Base-by-base conservation (phyloP, 768 basidiomycete species). In the Clitopilus hobsonii region DNA sequence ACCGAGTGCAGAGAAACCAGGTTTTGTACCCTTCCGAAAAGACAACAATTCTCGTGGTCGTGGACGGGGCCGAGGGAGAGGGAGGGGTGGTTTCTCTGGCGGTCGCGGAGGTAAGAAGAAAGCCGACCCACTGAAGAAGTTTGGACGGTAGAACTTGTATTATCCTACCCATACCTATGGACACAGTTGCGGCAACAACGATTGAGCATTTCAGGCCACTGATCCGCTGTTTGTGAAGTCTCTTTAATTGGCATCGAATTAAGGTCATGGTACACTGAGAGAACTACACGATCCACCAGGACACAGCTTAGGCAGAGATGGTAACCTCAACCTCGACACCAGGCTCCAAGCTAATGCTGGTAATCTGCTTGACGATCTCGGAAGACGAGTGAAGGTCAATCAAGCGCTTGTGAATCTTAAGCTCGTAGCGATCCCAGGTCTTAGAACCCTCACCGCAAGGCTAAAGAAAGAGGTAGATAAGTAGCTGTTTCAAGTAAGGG, bases 371-470 rank as follows among this genome's bases (percentile, higher is more conserved):
- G 79, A 99, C 97, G 63, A 98, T 90, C 78, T 98, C 97, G 71
- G 91, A 91, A 59, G 95, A 96, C 51, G 97, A 95, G 82, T 96
- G 93, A 64, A 99, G 80, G 81, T 99, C 97, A 68, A 99, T 98
- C 72, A 99, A 83, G 67, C 97, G 91, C 81, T 99, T 99, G 88
- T 99, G 96, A 59, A 99, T 82, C 81, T 95, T 95, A 78, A 99
- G 88, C 78, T 99, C 96, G 77, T 94, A 98, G 66, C 92, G 87
- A 77, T 99, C 97, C 97, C 97, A 99, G 70, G 97, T 99, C 88
- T 99, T 99, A 65, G 97, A 98, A 81, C 97, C 97, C 77, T 98
- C 97, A 92, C 97, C 97, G 69, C 97, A 98, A 75, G 97, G 91
- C 92, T 97, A 65, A 7, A 57, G 25, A 49, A n/a, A 30, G 49